Conservation (phyloP, 306 rosid species). For the Quercus engelmannii region DNA sequence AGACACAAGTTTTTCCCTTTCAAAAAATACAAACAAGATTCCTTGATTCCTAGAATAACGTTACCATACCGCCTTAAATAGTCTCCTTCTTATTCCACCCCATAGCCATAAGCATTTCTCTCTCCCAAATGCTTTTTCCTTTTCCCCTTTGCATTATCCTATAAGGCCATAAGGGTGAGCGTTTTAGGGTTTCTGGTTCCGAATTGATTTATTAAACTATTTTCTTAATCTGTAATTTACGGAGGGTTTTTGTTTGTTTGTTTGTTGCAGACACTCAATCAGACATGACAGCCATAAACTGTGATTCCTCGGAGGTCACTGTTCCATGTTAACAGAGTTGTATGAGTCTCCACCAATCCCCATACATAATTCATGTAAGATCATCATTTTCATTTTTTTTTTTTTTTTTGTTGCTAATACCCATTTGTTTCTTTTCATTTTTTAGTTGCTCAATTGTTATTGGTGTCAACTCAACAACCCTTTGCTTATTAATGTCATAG, state of each 20-base stretch:
- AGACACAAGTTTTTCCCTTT: too few species aligned
- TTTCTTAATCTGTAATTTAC: too few species aligned
- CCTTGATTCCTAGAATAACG: too few species aligned
- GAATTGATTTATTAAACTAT: neutral
- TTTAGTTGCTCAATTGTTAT: neutral
- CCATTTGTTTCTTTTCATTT: neutral
- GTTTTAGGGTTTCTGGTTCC: neutral
- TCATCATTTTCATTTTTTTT: neutral
- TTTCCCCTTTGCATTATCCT: too few species aligned
- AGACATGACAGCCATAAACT: neutral
- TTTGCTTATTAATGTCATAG: neutral
- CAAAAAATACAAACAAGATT: too few species aligned
- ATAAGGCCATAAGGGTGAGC: too few species aligned
- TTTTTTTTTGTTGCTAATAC: neutral
- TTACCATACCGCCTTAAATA: too few species aligned
- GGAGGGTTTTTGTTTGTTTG: neutral
- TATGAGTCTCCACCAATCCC: neutral
- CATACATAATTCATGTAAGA: neutral
- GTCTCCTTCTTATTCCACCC: too few species aligned
- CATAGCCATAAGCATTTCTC: too few species aligned
- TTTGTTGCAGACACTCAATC: neutral
- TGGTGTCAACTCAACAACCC: too few species aligned
- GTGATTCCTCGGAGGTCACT: neutral
- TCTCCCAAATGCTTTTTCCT: too few species aligned
- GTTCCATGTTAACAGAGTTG: neutral